Evolutionary conservation across 192 early-diverging fungal species (phyloP).

Genomic region (Coemansia sp.): DNA sequence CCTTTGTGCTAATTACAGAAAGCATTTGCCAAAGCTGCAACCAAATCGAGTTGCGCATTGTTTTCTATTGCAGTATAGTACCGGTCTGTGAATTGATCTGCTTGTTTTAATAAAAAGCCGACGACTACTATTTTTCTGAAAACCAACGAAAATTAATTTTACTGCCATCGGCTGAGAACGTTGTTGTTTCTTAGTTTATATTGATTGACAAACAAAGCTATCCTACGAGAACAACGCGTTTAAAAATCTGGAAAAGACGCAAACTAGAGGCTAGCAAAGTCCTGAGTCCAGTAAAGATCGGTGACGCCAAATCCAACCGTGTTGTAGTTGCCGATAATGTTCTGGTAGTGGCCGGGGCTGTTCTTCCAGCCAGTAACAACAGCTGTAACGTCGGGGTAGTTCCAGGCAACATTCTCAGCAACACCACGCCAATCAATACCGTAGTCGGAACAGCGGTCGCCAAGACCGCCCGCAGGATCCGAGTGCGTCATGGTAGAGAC

Average conservation of each 20-base stretch:
- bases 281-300: slow-evolving; percentile 40
- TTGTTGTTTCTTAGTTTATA: not conserved
- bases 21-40: not conserved
- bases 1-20: not conserved
- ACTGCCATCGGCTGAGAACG: not conserved
- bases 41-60: not conserved
- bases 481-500: slow-evolving; percentile 29
- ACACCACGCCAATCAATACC: slow-evolving; percentile 33
- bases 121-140: not conserved
- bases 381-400: slow-evolving; percentile 18
- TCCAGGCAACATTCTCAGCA: slow-evolving; percentile 42
- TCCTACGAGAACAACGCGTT: not conserved
- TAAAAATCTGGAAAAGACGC: not conserved
- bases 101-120: not conserved
- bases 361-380: slow-evolving; percentile 24
- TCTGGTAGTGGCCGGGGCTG: slow-evolving; percentile 31
- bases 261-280: slow-evolving; percentile 30
- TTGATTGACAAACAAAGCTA: slow-evolving; percentile 10
- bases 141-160: slow-evolving; percentile 1
- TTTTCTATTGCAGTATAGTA: not conserved
- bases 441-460: slow-evolving; percentile 21
- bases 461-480: slow-evolving; percentile 22
- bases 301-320: slow-evolving; percentile 35
- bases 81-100: not conserved
- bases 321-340: slow-evolving; percentile 47